Evolutionary conservation across 2,329 filamentous ascomycete species (phyloP).

Genomic region (Colletotrichum incanum): DNA sequence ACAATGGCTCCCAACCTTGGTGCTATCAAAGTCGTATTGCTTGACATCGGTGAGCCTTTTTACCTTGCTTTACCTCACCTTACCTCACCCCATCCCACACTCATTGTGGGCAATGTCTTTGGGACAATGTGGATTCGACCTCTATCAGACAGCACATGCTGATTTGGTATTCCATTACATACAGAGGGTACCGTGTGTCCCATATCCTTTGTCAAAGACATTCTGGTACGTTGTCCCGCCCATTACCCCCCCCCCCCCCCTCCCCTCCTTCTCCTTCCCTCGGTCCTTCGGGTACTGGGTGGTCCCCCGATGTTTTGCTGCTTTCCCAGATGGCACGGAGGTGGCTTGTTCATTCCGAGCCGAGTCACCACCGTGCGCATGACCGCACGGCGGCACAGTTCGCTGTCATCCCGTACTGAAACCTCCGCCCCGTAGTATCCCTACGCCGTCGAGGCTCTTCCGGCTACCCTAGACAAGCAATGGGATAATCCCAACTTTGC

Average conservation of each 20-base stretch:
- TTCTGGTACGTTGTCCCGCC: slow-evolving; percentile 74
- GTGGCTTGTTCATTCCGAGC: slow-evolving; percentile 30
- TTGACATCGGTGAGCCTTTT: slow-evolving; percentile 70
- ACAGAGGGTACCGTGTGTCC: slow-evolving; percentile 87
- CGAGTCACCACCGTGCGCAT: slow-evolving; percentile 23
- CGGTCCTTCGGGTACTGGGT: slow-evolving; percentile 38
- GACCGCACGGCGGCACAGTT: slow-evolving; percentile 16
- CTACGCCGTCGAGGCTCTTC: slow-evolving; percentile 79
- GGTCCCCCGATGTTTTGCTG: slow-evolving; percentile 41
- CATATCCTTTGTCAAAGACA: slow-evolving; percentile 88
- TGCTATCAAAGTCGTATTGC: slow-evolving; percentile 64
- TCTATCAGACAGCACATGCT: slow-evolving; percentile 25
- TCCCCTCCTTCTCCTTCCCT: slow-evolving; percentile 40
- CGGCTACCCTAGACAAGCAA: slow-evolving; percentile 73
- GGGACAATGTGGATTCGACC: slow-evolving; percentile 6
- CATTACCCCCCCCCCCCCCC: too few relatives aligned
- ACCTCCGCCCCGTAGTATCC: slow-evolving; percentile 73
- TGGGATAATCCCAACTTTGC: slow-evolving; percentile 78
- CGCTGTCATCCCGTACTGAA: slow-evolving; percentile 23
- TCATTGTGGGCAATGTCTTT: neutral
- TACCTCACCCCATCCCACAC: slow-evolving; percentile 8
- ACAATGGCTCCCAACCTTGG: slow-evolving; percentile 53
- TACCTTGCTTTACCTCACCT: slow-evolving; percentile 1
- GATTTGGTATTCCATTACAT: slow-evolving; percentile 35
- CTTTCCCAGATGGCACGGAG: slow-evolving; percentile 35